Evolutionary conservation across 192 early-diverging fungal genomes (phyloP).

Genomic region (Entomortierella beljakovae): DNA sequence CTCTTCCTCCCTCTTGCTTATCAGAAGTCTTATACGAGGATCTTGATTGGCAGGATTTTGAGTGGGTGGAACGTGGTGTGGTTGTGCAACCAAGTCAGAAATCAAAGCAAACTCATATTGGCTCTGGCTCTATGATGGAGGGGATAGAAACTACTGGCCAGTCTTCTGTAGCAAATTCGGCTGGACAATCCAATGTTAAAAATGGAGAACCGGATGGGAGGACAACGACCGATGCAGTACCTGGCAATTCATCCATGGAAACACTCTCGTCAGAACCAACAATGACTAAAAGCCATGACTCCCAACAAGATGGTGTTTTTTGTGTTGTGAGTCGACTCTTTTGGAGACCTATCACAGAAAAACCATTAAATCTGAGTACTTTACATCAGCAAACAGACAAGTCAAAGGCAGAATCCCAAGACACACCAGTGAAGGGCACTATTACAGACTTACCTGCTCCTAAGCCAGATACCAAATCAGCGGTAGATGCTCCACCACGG

Average conservation of each 20-base stretch:
- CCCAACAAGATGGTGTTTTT: constrained; percentile 48
- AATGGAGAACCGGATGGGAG: not conserved
- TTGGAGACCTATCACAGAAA: constrained; percentile 41
- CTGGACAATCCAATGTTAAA: too few relatives aligned
- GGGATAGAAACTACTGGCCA: constrained; percentile 20
- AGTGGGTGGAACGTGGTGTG: constrained; percentile 53
- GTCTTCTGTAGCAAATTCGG: too few relatives aligned
- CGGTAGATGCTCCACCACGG: too few relatives aligned
- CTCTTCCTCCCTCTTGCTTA: constrained; percentile 10
- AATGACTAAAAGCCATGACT: not conserved
- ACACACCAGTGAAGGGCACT: too few relatives aligned
- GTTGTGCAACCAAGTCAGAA: constrained; percentile 39
- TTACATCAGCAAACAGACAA: too few relatives aligned
- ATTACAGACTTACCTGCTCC: too few relatives aligned
- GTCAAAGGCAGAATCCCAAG: too few relatives aligned
- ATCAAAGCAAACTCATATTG: constrained; percentile 6
- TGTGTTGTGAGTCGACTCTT: constrained; percentile 50
- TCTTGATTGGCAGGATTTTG: constrained; percentile 53
- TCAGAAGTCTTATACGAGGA: constrained; percentile 45
- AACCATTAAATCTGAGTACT: not conserved
- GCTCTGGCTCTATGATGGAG: constrained; percentile 20
- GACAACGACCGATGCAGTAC: not conserved
- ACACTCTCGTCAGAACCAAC: not conserved
- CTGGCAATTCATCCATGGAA: not conserved
- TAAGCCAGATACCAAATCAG: too few relatives aligned